These are phyloP conservation scores for Penstemon eatonii DNA, from an alignment of 257 asterid species.

Conservation along the genomic window DNA sequence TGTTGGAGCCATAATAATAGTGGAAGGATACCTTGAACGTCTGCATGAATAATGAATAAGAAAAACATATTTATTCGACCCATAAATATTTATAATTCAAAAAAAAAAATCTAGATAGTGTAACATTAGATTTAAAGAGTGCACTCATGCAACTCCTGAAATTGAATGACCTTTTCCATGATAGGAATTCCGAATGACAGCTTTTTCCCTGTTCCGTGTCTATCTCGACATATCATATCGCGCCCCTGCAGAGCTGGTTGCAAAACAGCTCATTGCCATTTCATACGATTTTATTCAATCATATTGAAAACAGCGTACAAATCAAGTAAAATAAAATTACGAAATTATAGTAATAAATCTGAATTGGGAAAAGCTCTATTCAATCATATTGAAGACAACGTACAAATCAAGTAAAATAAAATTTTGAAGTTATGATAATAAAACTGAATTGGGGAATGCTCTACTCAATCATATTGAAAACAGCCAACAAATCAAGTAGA, in stretches of 20 bases:
- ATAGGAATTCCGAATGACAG: conserved; percentile 86
- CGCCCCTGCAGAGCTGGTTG: conserved; percentile 96
- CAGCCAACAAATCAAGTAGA: conserved; percentile 36
- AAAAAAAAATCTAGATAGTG: background rate
- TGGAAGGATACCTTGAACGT: conserved; percentile 78
- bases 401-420: background rate
- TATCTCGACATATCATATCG: conserved; percentile 94
- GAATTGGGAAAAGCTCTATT: background rate
- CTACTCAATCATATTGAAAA: background rate
- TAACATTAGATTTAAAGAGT: conserved; percentile 18
- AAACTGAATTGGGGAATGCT: background rate
- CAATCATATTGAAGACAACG: background rate
- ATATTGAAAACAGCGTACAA: too few relatives aligned
- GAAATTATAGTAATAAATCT: too few relatives aligned
- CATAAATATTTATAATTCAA: background rate
- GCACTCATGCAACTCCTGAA: conserved; percentile 76
- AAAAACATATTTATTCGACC: conserved; percentile 14
- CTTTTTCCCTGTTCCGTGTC: conserved; percentile 95
- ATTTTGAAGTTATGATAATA: background rate
- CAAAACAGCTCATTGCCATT: conserved; percentile 62
- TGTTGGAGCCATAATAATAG: conserved; percentile 86
- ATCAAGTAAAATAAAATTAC: too few relatives aligned
- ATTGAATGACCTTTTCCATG: conserved; percentile 67
- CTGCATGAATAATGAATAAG: conserved; percentile 36
- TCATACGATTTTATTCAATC: background rate